Conservation (phyloP, 805 yeast genomes). For the Teunomyces lycoperdinae region DNA sequence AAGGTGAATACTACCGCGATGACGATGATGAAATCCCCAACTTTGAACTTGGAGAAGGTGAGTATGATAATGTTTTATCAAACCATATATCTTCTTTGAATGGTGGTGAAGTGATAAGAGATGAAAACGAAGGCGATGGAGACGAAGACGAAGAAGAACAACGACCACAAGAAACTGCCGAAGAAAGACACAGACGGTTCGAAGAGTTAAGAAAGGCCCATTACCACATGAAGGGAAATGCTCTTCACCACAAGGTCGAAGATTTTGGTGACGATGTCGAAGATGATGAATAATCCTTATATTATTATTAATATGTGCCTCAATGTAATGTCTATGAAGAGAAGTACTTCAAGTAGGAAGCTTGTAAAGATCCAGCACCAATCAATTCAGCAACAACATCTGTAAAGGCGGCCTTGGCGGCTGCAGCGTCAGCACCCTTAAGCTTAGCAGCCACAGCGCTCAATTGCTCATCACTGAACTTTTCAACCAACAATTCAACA, state of each 20-base stretch:
- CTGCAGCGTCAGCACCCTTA: conserved; percentile 49
- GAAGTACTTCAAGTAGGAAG: conserved; percentile 54
- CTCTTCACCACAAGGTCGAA: conserved; percentile 33
- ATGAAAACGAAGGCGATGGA: conserved; percentile 24
- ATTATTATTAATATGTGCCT: not conserved
- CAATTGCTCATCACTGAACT: conserved; percentile 76
- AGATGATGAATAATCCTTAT: not conserved
- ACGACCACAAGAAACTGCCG: conserved; percentile 43
- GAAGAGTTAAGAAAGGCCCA: conserved; percentile 80
- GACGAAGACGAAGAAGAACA: conserved; percentile 37
- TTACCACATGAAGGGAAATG: conserved; percentile 59
- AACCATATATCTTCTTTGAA: conserved; percentile 28
- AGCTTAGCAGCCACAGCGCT: conserved; percentile 70
- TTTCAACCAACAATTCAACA: conserved; percentile 72
- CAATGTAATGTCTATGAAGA: conserved; percentile 3
- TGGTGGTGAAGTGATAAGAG: conserved; percentile 41
- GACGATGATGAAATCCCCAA: conserved; percentile 41
- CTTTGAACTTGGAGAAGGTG: conserved; percentile 59
- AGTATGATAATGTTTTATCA: conserved; percentile 30
- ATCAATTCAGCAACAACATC: conserved; percentile 54
- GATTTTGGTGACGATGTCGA: not conserved
- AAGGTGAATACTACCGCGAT: conserved; percentile 71
- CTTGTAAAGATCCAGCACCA: conserved; percentile 54
- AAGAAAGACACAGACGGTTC: conserved; percentile 62
- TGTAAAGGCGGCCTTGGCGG: conserved; percentile 57